Evolutionary conservation across 2,329 filamentous ascomycete species (phyloP).

Genomic region (Drechslerella coelobrocha): DNA sequence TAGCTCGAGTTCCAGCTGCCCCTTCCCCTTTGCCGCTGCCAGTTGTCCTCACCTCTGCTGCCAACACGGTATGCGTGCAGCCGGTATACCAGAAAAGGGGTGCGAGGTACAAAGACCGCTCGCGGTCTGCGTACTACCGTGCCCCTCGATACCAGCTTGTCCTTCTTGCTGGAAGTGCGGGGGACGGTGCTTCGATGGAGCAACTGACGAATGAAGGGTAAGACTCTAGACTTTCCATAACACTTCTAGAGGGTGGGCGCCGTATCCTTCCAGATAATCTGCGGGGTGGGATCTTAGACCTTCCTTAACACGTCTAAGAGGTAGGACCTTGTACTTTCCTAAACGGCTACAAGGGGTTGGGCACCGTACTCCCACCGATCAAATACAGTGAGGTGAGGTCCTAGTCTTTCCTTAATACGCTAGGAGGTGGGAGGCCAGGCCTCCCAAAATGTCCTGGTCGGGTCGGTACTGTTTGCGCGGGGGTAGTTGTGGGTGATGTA

Average conservation of each 20-base stretch:
- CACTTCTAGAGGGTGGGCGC: conserved; percentile 12
- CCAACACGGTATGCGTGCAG: not conserved
- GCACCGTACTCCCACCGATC: too few relatives aligned
- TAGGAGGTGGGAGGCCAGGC: conserved; percentile 11
- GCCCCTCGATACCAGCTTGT: conserved; percentile 9
- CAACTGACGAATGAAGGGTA: conserved; percentile 8
- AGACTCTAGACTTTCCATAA: conserved; percentile 12
- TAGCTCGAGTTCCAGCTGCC: not conserved
- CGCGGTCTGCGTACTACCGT: conserved; percentile 24
- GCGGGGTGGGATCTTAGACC: conserved; percentile 30
- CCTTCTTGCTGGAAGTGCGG: conserved; percentile 6
- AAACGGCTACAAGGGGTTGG: not conserved
- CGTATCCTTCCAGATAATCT: conserved; percentile 16
- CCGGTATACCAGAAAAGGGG: not conserved
- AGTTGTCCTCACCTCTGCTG: not conserved
- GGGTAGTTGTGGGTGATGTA: too few relatives aligned
- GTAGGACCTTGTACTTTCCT: conserved; percentile 6
- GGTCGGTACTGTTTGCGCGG: not conserved
- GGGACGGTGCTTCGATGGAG: conserved; percentile 13
- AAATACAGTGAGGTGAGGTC: not conserved
- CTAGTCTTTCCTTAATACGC: conserved; percentile 5
- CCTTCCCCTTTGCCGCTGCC: not conserved
- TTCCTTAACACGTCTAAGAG: conserved; percentile 25
- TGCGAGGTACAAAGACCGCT: conserved; percentile 31
- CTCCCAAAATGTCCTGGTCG: conserved; percentile 11